Evolutionary conservation across 495 filamentous ascomycete species (phyloP), one percentile per base, ranked within the genome.

Genomic region (Neurospora intermedia): DNA sequence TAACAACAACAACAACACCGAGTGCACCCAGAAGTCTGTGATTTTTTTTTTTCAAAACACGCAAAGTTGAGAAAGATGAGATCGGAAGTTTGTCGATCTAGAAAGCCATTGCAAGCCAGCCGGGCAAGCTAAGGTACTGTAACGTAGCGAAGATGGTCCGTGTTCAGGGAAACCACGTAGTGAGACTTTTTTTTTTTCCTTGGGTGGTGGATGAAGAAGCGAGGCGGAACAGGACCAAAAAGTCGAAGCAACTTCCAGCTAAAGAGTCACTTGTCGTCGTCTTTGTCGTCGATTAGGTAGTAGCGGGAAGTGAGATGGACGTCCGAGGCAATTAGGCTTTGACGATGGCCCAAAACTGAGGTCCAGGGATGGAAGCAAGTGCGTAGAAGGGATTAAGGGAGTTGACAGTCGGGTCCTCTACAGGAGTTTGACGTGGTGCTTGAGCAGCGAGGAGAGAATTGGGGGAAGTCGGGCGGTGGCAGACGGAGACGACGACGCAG

Each of bases 211-310:
- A 71, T 11, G 70, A 38, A 31, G 45, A 45, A 69, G 35, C 70
- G 45, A 46, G 16, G 27, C 27, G 43, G 45, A 72, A 59, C 31
- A 39, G 35, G 43, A 42, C 70, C n/a, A 23, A 18, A 40, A 13
- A 38, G 35, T 27, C 16, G 43, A 59, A 59, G 70, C 70, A 72
- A 72, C 70, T 38, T 72, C 70, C 70, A 72, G 70, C 43, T 72
- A 72, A 72, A 72, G 70, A 72, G 70, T 72, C 70, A 72, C 70
- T 59, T 38, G 43, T 38, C 23, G 20, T 35, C 31, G 43, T 71
- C 5, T 27, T 66, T 66, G 27, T 66, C 27, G 54, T 66, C 54
- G 54, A 35, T 27, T 66, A 66, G 15, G 54, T 66, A 35, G 54
- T 18, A 66, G 15, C 31, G 40, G 27, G 23, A 23, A 38, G n/a